These are phyloP conservation scores for Nyssa sinensis DNA, from an alignment of 148 eudicot genomes.

Conservation along the genomic window DNA sequence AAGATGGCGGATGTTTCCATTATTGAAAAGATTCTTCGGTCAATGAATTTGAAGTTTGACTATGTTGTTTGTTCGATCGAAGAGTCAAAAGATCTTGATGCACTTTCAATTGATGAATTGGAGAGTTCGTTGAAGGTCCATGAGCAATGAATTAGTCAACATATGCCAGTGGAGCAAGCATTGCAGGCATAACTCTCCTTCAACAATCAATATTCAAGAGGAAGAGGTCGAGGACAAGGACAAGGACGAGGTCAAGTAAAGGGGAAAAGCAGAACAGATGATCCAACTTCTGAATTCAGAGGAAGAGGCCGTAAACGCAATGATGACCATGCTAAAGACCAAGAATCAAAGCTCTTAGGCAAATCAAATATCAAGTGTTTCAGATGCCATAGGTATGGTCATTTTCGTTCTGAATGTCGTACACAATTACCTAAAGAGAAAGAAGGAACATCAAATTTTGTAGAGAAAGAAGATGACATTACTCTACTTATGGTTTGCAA, in stretches of 20 bases:
- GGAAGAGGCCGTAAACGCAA: too few relatives aligned
- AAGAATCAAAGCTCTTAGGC: neutral
- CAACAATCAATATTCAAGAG: too few relatives aligned
- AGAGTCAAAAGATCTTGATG: constrained; percentile 6
- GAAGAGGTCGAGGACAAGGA: too few relatives aligned
- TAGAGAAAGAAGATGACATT: too few relatives aligned
- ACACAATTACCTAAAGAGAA: too few relatives aligned
- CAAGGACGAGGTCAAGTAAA: too few relatives aligned
- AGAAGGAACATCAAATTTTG: too few relatives aligned
- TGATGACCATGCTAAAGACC: neutral
- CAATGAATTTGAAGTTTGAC: neutral
- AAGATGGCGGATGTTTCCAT: neutral
- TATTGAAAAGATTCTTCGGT: constrained; percentile 5
- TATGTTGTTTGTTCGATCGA: too few relatives aligned
- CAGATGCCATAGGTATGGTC: neutral
- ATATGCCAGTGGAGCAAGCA: neutral
- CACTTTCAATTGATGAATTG: constrained; percentile 5
- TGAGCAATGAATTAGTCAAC: neutral
- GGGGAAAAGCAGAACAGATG: too few relatives aligned
- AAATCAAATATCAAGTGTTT: neutral
- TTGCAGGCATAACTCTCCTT: neutral
- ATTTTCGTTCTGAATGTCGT: too few relatives aligned
- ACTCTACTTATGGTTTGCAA: too few relatives aligned
- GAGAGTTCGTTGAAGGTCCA: neutral
- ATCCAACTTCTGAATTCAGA: too few relatives aligned